Conservation (phyloP, 257 asterid species). For the Solanum arcanum region DNA sequence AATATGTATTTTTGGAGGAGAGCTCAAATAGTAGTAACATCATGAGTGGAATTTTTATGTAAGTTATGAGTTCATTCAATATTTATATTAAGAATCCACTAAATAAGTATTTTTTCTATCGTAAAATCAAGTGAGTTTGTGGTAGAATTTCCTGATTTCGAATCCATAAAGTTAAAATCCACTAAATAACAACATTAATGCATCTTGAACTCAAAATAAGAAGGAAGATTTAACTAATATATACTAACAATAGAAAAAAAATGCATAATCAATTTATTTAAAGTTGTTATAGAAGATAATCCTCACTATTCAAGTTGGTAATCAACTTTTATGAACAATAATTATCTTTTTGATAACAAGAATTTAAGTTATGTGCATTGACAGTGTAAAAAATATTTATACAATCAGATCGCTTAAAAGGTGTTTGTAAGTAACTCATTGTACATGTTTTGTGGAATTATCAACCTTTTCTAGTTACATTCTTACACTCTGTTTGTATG, state of each 20-base stretch:
- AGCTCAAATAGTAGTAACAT: not conserved
- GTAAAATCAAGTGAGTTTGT: not conserved
- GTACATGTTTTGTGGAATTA: not conserved
- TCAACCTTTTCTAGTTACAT: not conserved
- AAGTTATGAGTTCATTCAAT: not conserved
- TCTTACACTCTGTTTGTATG: not conserved
- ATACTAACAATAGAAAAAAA: not conserved
- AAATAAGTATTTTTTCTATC: not conserved
- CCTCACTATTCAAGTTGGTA: not conserved
- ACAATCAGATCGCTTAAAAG: not conserved
- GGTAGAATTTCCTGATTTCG: not conserved
- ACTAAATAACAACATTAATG: not conserved
- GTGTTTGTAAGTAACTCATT: not conserved
- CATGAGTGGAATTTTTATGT: not conserved
- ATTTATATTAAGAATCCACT: not conserved
- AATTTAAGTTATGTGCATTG: not conserved
- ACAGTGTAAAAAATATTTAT: not conserved
- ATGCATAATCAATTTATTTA: not conserved
- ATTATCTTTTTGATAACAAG: not conserved
- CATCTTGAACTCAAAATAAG: not conserved
- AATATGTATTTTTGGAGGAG: not conserved
- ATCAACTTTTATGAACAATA: not conserved
- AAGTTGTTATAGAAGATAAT: not conserved
- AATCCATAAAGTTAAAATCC: not conserved
- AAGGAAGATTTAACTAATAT: not conserved